Evolutionary conservation across 345 rosid species (phyloP), one percentile per base, ranked within the genome.

Genomic region (Gossypium raimondii): DNA sequence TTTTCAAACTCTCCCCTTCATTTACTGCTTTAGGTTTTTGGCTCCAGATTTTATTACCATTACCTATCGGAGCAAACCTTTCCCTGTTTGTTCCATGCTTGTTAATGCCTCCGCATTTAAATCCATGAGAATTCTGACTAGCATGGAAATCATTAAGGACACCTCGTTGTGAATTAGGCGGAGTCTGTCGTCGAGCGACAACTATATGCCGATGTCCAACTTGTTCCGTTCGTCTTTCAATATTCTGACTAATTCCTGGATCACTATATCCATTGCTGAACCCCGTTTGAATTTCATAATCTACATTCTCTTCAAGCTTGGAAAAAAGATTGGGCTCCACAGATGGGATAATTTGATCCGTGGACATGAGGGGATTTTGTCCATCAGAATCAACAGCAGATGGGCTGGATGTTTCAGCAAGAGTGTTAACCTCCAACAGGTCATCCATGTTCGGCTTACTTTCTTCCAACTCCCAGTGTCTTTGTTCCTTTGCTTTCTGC

Each of bases 401-500:
- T 67, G 67, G 78, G 76, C 81, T 71, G 12, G 89, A 81, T 60
- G 86, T 67, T 71, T 89, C 96, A 47, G 82, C 80, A 63, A 53
- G 84, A 73, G 81, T 67, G 41, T 78, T 83, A 76, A 84, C 85
- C 74, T 87, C 90, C 73, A 75, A 75, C 1, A 74, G 74, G 63
- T 84, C 84, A 75, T 84, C 88, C 74, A 70, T 84, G 65, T 77
- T 73, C 73, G 81, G 86, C 80, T 82, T 68, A 48, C 73, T 61
- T 58, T 84, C 76, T 69, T 75, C 80, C 57, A 84, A 70, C 74
- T 84, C 82, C 68, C 55, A 85, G 50, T 76, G 77, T 75, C 75
- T 84, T 70, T 85, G 93, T 63, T 87, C 97, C 85, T 89, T 95
- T 67, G 89, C 90, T 84, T 84, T 91, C 76, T 82, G 94, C 68